Evolutionary conservation across 257 asterid genomes (phyloP).

Genomic region (Solanum lignicaule): DNA sequence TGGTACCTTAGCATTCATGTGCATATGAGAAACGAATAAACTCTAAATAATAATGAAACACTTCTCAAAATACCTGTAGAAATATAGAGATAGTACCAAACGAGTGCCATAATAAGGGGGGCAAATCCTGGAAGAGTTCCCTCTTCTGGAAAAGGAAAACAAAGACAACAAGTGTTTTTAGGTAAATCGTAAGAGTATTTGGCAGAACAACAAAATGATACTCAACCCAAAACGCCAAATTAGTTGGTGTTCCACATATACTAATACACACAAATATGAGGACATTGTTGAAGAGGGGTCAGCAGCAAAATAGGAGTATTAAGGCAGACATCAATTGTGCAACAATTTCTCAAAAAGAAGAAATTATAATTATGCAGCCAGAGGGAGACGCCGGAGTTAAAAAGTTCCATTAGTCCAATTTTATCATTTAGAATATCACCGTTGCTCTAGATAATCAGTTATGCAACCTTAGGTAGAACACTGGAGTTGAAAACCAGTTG

Average conservation of each 20-base stretch:
- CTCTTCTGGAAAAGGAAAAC: constrained; percentile 3
- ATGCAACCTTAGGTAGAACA: not conserved
- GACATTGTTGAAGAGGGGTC: not conserved
- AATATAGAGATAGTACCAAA: constrained; percentile 27
- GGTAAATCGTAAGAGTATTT: not conserved
- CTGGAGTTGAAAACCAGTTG: not conserved
- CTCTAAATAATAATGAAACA: not conserved
- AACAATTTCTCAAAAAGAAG: not conserved
- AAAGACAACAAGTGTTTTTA: not conserved
- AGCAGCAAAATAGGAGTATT: not conserved
- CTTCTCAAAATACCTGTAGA: constrained; percentile 19
- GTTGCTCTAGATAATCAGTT: not conserved
- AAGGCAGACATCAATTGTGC: not conserved
- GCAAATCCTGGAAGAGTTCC: constrained; percentile 10
- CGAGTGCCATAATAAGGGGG: constrained; percentile 24
- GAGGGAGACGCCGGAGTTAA: not conserved
- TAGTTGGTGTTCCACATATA: not conserved
- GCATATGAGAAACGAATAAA: not conserved
- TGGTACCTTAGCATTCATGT: not conserved
- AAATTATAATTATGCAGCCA: not conserved
- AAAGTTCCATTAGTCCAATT: not conserved
- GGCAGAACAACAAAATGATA: not conserved
- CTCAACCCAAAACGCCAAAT: not conserved
- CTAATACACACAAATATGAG: not conserved
- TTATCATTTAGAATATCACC: not conserved